Evolutionary conservation across 1,139 yeast genomes (phyloP), one percentile per base, ranked within the genome.

Genomic region (Groenewaldozyma auringiensis): DNA sequence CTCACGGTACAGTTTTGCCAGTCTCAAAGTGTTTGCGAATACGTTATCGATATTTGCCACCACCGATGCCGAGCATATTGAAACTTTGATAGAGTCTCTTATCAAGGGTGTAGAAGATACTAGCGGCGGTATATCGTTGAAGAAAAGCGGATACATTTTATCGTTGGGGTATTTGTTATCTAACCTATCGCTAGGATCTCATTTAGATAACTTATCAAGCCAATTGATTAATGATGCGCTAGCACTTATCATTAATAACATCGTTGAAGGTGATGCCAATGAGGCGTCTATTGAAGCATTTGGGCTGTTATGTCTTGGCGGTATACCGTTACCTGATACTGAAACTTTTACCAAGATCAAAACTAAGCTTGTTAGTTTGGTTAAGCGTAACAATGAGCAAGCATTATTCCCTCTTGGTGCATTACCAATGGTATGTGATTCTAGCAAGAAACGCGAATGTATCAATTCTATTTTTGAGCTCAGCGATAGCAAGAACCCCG

Each of bases 401-500:
- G 75, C 89, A 0, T 72, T 80, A 1, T 57, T 76, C 39, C 67
- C 83, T 0, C 70, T 81, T 57, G 76, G 87, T 0, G 69, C 72
- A 46, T 56, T 85, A 2, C 68, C 83, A 0, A 57, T 83, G 36
- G 38, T 35, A 6, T 18, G 22, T 17, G 68, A 78, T 4, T 64
- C 67, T 21, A 47, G 53, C 17, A 64, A 57, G 3, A 55, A 64
- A 16, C 64, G 65, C 2, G 53, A 56, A 0, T 68, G 68, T 52
- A 81, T 79, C 49, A 61, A 70, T 9, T 55, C 66, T 1, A 58
- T 87, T 2, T 78, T 72, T 55, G 81, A 76, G 3, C 72, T 85
- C 0, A 81, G 83, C 57, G 58, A 55, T n/a, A 76, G 88, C 1
- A 86, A 83, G 52, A 88, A 84, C 52, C 70, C 79, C 9, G 96